Percentiles rank a stretch among this genome's conserved stretches.
Evolutionary conservation across 352 stramenopile species (phyloP).

Genomic region (Halophytophthora polymorphica): DNA sequence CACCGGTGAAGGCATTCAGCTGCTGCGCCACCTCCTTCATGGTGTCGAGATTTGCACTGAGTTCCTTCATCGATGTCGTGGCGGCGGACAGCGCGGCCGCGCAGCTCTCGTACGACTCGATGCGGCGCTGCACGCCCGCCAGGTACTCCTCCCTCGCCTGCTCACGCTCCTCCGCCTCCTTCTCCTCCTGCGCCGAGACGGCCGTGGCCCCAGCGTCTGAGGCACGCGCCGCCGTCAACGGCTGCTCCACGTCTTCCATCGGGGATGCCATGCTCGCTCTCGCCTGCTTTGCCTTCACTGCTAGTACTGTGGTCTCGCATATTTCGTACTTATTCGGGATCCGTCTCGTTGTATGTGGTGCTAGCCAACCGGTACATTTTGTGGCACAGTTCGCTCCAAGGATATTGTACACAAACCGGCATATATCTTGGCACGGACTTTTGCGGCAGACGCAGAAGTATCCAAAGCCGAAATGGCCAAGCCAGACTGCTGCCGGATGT

Average conservation of each 20-base stretch:
- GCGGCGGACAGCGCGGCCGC: slow-evolving; percentile 41
- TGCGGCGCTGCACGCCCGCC: slow-evolving; percentile 36
- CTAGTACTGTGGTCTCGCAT: no score
- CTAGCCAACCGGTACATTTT: no score
- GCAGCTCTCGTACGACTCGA: slow-evolving; percentile 69
- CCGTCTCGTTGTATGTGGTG: no score
- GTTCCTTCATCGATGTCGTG: slow-evolving; percentile 60
- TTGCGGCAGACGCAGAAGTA: no score
- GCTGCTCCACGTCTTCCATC: slow-evolving; percentile 12
- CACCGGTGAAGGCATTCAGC: slow-evolving; percentile 69
- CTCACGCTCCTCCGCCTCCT: no score
- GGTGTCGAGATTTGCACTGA: slow-evolving; percentile 56
- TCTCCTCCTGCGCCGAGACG: slow-evolving; percentile 12
- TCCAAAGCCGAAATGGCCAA: no score
- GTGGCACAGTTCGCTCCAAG: no score
- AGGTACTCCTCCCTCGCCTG: slow-evolving; percentile 44
- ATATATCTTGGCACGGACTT: no score
- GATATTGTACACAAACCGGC: no score
- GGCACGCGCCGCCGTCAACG: slow-evolving; percentile 1
- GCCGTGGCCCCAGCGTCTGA: background rate
- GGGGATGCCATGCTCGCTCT: slow-evolving; percentile 11
- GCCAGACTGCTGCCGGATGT: no score
- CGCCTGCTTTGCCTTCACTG: background rate
- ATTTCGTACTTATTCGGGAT: no score
- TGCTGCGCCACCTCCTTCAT: slow-evolving; percentile 68